These are phyloP conservation scores for Erythrobasidium yunnanense DNA, from an alignment of 768 basidiomycete genomes.

Conservation along the genomic window DNA sequence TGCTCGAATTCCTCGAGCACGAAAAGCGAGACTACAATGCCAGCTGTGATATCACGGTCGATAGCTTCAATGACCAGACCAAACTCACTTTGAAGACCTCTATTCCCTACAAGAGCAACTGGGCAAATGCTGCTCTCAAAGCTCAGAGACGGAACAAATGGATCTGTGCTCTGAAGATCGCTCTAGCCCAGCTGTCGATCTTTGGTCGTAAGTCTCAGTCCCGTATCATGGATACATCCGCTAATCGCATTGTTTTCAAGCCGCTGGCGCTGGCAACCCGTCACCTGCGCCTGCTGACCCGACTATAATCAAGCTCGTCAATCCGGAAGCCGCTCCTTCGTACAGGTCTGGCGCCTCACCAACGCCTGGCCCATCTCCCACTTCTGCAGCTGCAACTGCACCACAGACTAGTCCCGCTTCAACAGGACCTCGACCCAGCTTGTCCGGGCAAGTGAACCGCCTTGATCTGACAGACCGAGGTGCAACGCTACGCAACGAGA, in stretches of 20 bases:
- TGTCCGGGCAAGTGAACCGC: neutral
- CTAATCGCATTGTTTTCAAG: neutral
- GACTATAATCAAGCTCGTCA: slow-evolving; percentile 5
- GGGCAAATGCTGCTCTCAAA: slow-evolving; percentile 65
- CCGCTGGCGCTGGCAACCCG: slow-evolving; percentile 41
- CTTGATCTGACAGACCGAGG: slow-evolving; percentile 2
- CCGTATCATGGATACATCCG: neutral
- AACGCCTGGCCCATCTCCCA: neutral
- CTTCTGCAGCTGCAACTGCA: neutral
- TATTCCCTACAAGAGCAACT: slow-evolving; percentile 82
- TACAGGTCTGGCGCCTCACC: neutral
- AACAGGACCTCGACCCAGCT: neutral
- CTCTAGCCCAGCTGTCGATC: slow-evolving; percentile 59
- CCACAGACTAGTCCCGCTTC: neutral
- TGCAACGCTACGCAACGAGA: neutral
- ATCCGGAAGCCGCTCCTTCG: neutral
- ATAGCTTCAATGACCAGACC: slow-evolving; percentile 47
- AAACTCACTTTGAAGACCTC: slow-evolving; percentile 66
- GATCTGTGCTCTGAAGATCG: slow-evolving; percentile 72
- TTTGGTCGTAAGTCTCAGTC: slow-evolving; percentile 44
- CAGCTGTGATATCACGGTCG: slow-evolving; percentile 22
- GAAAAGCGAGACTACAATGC: slow-evolving; percentile 47
- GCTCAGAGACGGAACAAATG: slow-evolving; percentile 74
- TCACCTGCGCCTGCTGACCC: slow-evolving; percentile 28
- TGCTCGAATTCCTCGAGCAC: slow-evolving; percentile 63